These are phyloP conservation scores for Niveomyces coronatus DNA, from an alignment of 2,329 filamentous ascomycete species.

Conservation along the genomic window DNA sequence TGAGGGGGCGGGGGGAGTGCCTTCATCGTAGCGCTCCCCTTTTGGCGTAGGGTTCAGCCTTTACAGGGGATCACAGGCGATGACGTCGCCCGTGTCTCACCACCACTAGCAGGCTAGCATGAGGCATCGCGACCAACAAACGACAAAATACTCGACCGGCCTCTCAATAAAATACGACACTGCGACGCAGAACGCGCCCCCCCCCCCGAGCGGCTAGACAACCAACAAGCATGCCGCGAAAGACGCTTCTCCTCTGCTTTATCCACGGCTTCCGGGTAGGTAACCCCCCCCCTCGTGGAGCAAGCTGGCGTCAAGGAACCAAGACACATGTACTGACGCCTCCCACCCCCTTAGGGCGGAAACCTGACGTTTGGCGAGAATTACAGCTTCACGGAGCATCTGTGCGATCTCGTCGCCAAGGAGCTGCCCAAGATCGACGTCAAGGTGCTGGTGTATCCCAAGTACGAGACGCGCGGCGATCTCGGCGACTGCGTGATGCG, in stretches of 20 bases:
- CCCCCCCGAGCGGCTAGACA: background rate
- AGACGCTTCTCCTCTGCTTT: conserved; percentile 71
- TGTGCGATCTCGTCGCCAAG: conserved; percentile 52
- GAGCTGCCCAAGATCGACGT: conserved; percentile 61
- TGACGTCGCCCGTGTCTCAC: conserved; percentile 2
- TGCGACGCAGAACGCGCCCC: background rate
- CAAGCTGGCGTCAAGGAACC: conserved; percentile 5
- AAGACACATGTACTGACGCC: too few relatives aligned
- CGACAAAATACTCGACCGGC: too few relatives aligned
- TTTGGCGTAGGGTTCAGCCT: too few relatives aligned
- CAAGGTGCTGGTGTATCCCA: conserved; percentile 61
- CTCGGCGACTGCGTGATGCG: conserved; percentile 58
- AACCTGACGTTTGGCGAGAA: conserved; percentile 64
- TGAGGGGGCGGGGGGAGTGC: too few relatives aligned
- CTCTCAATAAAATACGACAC: too few relatives aligned
- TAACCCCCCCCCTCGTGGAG: too few relatives aligned
- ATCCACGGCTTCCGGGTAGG: conserved; percentile 78
- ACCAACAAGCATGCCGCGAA: conserved; percentile 44
- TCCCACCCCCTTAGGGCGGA: conserved; percentile 43
- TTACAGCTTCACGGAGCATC: conserved; percentile 59
- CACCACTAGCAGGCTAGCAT: background rate
- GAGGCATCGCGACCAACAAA: background rate
- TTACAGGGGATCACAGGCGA: background rate
- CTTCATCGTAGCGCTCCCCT: too few relatives aligned
- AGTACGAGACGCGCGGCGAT: conserved; percentile 74